phyloP scores from a whole-genome alignment of 116 monocot species.

The Zostera marina region DNA sequence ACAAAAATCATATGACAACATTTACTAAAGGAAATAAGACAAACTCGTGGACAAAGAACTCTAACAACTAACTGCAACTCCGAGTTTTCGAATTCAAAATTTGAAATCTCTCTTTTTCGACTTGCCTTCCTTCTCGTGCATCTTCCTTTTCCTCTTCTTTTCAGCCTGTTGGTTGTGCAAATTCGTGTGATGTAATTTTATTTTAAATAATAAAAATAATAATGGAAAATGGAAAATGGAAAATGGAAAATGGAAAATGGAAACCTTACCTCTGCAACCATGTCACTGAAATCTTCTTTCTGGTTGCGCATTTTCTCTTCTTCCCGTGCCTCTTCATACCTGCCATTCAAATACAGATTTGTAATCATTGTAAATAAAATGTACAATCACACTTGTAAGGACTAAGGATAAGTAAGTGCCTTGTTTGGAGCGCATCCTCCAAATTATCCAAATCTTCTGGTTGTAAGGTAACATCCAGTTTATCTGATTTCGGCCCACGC shows the following conservation, averaged over 20 bases:
- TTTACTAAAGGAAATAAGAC: no score
- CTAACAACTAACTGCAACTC: no score
- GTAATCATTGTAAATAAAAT: not conserved
- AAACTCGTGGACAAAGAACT: no score
- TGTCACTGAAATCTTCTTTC: constrained; percentile 98
- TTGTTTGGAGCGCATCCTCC: constrained; percentile 91
- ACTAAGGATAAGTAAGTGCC: no score
- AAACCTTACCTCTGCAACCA: constrained; percentile 40
- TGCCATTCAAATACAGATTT: constrained; percentile 6
- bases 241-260: not conserved
- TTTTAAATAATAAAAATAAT: no score
- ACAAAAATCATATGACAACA: no score
- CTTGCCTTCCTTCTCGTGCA: constrained; percentile 94
- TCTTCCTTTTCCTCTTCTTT: constrained; percentile 90
- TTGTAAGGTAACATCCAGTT: constrained; percentile 95
- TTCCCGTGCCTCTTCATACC: constrained; percentile 95
- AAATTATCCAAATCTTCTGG: constrained; percentile 91
- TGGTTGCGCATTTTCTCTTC: constrained; percentile 94
- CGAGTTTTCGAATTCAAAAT: constrained; percentile 18
- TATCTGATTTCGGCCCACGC: constrained; percentile 88
- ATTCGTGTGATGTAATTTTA: not conserved
- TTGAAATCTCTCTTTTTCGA: constrained; percentile 98
- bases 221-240: not conserved
- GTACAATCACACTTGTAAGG: not conserved
- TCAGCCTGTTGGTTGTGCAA: constrained; percentile 34